phyloP scores from a whole-genome alignment of 345 rosid genomes.

The Punica granatum region DNA sequence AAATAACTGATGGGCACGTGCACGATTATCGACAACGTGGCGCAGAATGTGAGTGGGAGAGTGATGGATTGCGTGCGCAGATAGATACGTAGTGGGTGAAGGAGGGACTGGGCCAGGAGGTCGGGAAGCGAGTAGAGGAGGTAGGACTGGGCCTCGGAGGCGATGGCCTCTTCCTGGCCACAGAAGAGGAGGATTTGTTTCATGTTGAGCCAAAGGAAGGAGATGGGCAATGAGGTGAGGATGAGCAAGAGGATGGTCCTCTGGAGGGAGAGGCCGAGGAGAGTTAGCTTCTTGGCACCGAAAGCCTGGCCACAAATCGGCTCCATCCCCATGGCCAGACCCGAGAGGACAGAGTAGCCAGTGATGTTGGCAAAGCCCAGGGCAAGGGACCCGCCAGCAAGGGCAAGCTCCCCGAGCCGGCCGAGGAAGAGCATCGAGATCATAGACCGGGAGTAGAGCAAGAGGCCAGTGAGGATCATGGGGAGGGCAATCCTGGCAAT shows the following conservation, averaged over 20 bases:
- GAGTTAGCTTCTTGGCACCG: slow-evolving; percentile 30
- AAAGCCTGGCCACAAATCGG: slow-evolving; percentile 46
- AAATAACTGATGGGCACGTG: slow-evolving; percentile 24
- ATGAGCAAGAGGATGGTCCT: slow-evolving; percentile 34
- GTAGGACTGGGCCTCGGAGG: slow-evolving; percentile 28
- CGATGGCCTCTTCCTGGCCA: slow-evolving; percentile 31
- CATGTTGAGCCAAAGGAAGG: slow-evolving; percentile 36
- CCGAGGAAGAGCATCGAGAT: slow-evolving; percentile 51
- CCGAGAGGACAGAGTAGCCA: slow-evolving; percentile 21
- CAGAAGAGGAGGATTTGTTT: slow-evolving; percentile 24
- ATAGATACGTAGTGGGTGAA: slow-evolving; percentile 37
- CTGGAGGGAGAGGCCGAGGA: slow-evolving; percentile 27
- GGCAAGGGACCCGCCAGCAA: slow-evolving; percentile 43
- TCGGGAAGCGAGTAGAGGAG: slow-evolving; percentile 33
- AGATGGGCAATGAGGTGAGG: slow-evolving; percentile 28
- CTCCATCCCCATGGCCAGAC: slow-evolving; percentile 33
- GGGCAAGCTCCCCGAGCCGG: slow-evolving; percentile 33
- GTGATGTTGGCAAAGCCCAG: slow-evolving; percentile 33
- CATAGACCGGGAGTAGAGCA: slow-evolving; percentile 41
- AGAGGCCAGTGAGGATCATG: slow-evolving; percentile 34
- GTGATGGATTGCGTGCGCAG: slow-evolving; percentile 34
- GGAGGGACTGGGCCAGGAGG: slow-evolving; percentile 32
- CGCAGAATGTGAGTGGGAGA: slow-evolving; percentile 17
- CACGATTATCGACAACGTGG: slow-evolving; percentile 15
- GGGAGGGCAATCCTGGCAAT: slow-evolving; percentile 32